Evolutionary conservation across 73 alveolate species (phyloP).

Genomic region (Tetrahymena borealis): DNA sequence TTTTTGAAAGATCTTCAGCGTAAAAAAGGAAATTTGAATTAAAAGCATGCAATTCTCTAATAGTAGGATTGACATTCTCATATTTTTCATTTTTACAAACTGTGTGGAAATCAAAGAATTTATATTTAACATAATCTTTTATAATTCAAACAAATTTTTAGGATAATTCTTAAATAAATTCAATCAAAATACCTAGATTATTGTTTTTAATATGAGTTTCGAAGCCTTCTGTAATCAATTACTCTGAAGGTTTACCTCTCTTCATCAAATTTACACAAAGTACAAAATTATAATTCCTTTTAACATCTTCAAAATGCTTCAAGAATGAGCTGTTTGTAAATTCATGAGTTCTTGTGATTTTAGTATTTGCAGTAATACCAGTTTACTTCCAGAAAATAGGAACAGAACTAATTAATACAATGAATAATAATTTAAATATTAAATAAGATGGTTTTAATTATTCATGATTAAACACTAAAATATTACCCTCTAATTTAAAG

Average conservation of each 20-base stretch:
- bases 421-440: not conserved
- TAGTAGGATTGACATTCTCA: slow-evolving; percentile 22
- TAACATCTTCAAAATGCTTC: slow-evolving; percentile 21
- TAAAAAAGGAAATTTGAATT: slow-evolving; percentile 5
- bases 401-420: slow-evolving; percentile 51
- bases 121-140: slow-evolving; percentile 37
- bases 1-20: not conserved
- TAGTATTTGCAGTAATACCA: slow-evolving; percentile 52
- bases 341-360: slow-evolving; percentile 4
- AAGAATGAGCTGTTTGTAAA: not conserved
- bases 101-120: slow-evolving; percentile 17
- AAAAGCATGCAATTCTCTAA: not conserved
- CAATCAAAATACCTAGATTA: not conserved
- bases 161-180: slow-evolving; percentile 68
- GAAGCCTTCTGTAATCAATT: slow-evolving; percentile 13
- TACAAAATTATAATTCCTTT: slow-evolving; percentile 2
- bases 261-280: slow-evolving; percentile 25
- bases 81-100: slow-evolving; percentile 26
- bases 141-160: slow-evolving; percentile 94
- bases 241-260: slow-evolving; percentile 20
- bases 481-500: slow-evolving; percentile 69
- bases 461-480: too few relatives aligned
- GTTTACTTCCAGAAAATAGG: slow-evolving; percentile 81
- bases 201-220: not conserved
- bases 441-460: not conserved